Percentiles rank a stretch among this genome's conserved stretches.
These are phyloP conservation scores for Saposhnikovia divaricata DNA, from an alignment of 129 eudicot genomes.

Conservation along the genomic window DNA sequence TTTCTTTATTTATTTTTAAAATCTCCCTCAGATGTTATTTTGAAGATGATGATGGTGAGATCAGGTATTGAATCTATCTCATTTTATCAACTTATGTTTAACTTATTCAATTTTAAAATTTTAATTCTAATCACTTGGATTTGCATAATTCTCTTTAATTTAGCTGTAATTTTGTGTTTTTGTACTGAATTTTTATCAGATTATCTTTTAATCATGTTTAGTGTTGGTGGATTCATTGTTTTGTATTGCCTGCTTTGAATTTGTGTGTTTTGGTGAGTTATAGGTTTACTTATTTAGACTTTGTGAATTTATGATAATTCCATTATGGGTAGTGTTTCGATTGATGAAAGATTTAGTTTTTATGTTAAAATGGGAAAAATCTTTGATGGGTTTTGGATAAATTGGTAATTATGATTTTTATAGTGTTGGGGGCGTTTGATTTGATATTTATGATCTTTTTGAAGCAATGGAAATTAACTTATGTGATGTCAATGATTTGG, in stretches of 20 bases:
- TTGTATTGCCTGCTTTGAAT: neutral
- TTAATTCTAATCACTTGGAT: slow-evolving; percentile 2
- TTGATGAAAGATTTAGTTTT: slow-evolving; percentile 8
- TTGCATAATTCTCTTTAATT: slow-evolving; percentile 31
- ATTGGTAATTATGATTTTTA: slow-evolving; percentile 10
- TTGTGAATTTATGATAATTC: slow-evolving; percentile 21
- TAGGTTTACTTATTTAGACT: slow-evolving; percentile 19
- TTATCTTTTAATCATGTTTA: neutral
- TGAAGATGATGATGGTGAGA: slow-evolving; percentile 14
- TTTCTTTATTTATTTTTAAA: neutral
- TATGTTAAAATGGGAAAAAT: slow-evolving; percentile 1
- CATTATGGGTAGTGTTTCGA: neutral
- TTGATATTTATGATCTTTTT: neutral
- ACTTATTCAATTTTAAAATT: neutral
- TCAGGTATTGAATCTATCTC: slow-evolving; percentile 43
- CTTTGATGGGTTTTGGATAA: slow-evolving; percentile 22
- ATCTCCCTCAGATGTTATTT: neutral
- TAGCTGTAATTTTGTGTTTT: slow-evolving; percentile 16
- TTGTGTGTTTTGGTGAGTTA: neutral
- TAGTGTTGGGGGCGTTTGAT: slow-evolving; percentile 20
- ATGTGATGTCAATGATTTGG: slow-evolving; percentile 52
- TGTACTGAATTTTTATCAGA: slow-evolving; percentile 12
- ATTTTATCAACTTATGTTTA: slow-evolving; percentile 22
- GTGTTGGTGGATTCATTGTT: neutral
- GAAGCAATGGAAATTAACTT: slow-evolving; percentile 48